Percentiles rank a stretch among this genome's conserved stretches.
Conservation (phyloP, 352 stramenopile species). For the Phytophthora cactorum region DNA sequence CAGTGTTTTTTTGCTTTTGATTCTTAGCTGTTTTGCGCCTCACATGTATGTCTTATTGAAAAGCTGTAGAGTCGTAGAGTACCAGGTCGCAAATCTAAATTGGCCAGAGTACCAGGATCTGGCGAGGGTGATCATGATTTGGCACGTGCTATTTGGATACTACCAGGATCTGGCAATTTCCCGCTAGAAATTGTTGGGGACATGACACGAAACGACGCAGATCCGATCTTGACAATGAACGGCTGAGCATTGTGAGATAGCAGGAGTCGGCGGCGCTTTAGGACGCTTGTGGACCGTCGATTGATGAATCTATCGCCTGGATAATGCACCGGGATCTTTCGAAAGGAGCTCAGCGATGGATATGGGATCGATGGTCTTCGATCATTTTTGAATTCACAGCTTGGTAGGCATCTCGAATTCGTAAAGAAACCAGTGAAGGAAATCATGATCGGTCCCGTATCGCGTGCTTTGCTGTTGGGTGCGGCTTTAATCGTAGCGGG, state of each 20-base stretch:
- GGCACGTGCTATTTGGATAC: too few relatives aligned
- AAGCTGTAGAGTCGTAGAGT: too few relatives aligned
- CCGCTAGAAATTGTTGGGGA: too few relatives aligned
- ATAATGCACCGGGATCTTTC: conserved; percentile 11
- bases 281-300: conserved; percentile 19
- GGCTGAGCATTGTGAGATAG: conserved; percentile 16
- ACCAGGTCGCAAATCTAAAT: too few relatives aligned
- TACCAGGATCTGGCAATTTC: too few relatives aligned
- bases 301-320: background rate
- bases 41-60: too few relatives aligned
- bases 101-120: too few relatives aligned
- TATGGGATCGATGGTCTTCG: background rate
- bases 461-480: conserved; percentile 28
- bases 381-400: conserved; percentile 10
- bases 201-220: conserved; percentile 15
- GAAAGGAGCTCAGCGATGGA: background rate
- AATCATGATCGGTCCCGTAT: conserved; percentile 27
- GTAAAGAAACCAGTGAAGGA: background rate
- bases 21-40: too few relatives aligned
- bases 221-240: conserved; percentile 35
- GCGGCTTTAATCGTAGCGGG: conserved; percentile 23
- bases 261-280: conserved; percentile 14
- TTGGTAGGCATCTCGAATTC: conserved; percentile 8
- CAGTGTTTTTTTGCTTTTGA: too few relatives aligned
- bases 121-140: too few relatives aligned